Percentiles rank a stretch among this genome's conserved stretches.
Evolutionary conservation across 441 rosid species (phyloP).

Genomic region (Aquilaria agallochum): DNA sequence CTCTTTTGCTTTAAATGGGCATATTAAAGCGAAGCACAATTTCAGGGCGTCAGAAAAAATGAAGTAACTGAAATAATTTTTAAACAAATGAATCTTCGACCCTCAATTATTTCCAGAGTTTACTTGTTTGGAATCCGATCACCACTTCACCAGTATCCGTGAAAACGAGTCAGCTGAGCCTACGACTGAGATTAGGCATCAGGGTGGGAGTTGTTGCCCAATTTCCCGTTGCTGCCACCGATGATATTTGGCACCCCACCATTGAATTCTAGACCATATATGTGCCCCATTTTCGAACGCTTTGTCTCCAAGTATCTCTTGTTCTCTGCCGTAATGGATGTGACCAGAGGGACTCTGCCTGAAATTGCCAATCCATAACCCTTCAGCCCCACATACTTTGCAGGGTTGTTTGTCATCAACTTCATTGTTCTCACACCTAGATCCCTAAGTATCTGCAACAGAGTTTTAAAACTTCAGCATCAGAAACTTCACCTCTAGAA

Average conservation of each 20-base stretch:
- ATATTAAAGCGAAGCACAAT: too few species aligned
- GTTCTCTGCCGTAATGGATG: slow-evolving; percentile 60
- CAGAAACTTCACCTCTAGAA: background rate
- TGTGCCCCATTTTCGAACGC: slow-evolving; percentile 67
- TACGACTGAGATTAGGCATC: slow-evolving; percentile 19
- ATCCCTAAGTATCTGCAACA: slow-evolving; percentile 61
- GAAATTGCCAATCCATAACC: slow-evolving; percentile 75
- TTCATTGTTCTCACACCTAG: slow-evolving; percentile 75
- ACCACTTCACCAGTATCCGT: background rate
- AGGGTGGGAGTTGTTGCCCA: slow-evolving; percentile 5
- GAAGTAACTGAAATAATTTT: too few species aligned
- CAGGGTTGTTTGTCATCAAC: slow-evolving; percentile 87
- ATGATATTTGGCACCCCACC: slow-evolving; percentile 29
- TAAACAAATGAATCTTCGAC: too few species aligned
- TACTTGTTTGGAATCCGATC: background rate
- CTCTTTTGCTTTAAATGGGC: too few species aligned
- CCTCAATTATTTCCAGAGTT: background rate
- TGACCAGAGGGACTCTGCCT: slow-evolving; percentile 73
- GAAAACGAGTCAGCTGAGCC: slow-evolving; percentile 1
- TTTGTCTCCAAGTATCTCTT: slow-evolving; percentile 68
- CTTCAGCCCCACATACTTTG: slow-evolving; percentile 77
- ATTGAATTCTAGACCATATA: slow-evolving; percentile 50
- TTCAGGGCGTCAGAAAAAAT: too few species aligned
- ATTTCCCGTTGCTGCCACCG: slow-evolving; percentile 8
- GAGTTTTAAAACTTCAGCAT: background rate